Evolutionary conservation across 2,329 filamentous ascomycete genomes (phyloP).

Genomic region (Neoscytalidium dimidiatum): DNA sequence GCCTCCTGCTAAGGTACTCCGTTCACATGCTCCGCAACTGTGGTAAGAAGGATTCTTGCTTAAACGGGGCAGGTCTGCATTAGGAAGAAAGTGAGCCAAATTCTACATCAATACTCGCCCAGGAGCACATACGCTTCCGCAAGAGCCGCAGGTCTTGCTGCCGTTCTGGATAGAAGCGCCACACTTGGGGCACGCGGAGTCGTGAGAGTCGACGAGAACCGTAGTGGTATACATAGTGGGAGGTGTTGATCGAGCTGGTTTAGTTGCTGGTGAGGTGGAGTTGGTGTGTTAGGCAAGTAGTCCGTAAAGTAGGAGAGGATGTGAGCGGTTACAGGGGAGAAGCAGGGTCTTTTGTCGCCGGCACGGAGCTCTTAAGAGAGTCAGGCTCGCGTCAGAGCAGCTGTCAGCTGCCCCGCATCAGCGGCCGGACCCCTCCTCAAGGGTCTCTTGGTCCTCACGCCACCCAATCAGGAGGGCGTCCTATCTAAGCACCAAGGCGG

Average conservation of each 20-base stretch:
- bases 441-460: conserved; percentile 11
- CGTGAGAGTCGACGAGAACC: conserved; percentile 34
- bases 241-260: background rate
- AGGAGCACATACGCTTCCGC: conserved; percentile 36
- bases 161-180: conserved; percentile 33
- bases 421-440: conserved; percentile 4
- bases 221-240: conserved; percentile 21
- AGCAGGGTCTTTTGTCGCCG: background rate
- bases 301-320: background rate
- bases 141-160: conserved; percentile 39
- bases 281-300: background rate
- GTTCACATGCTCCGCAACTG: background rate
- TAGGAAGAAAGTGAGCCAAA: background rate
- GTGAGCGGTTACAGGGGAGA: background rate
- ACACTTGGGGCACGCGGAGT: conserved; percentile 41
- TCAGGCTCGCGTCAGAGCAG: conserved; percentile 2
- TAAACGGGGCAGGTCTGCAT: conserved; percentile 18
- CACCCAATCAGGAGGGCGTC: conserved; percentile 17
- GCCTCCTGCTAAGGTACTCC: background rate
- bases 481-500: conserved; percentile 19
- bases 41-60: background rate
- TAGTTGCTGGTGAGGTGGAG: background rate
- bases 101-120: background rate
- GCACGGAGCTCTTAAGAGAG: background rate
- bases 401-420: conserved; percentile 20